Conservation (phyloP, 2,329 filamentous ascomycete species). For the Annulohypoxylon truncatum region DNA sequence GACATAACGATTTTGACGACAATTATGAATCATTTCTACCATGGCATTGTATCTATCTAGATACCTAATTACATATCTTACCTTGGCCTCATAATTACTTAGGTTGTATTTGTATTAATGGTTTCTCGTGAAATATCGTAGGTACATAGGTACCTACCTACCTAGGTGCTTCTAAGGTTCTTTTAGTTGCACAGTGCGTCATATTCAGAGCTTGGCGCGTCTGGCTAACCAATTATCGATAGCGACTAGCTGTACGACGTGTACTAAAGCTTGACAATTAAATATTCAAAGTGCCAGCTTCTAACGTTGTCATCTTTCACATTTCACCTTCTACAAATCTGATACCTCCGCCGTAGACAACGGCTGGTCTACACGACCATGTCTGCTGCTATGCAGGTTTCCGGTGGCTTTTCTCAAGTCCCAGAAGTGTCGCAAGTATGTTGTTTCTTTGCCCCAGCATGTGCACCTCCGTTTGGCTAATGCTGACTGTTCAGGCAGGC, state of each 20-base stretch:
- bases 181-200: not conserved
- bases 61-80: not conserved
- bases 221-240: conserved; percentile 19
- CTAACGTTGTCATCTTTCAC: not conserved
- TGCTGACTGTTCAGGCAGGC: conserved; percentile 57
- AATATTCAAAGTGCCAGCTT: conserved; percentile 1
- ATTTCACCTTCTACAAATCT: not conserved
- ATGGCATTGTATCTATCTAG: conserved; percentile 23
- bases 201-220: not conserved
- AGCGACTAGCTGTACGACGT: not conserved
- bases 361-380: conserved; percentile 31
- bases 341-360: not conserved
- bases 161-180: not conserved
- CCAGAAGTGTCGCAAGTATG: conserved; percentile 55
- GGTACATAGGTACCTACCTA: not conserved
- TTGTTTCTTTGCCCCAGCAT: not conserved
- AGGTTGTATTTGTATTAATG: not conserved
- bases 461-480: conserved; percentile 37
- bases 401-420: conserved; percentile 42
- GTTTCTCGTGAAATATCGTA: not conserved
- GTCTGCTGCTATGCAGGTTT: conserved; percentile 35
- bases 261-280: conserved; percentile 1
- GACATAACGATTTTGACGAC: conserved; percentile 36
- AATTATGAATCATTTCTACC: conserved; percentile 24
- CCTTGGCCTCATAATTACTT: not conserved